A percentile compares a stretch with the other conserved stretches of the same genome.
Conservation (phyloP, 768 basidiomycete species). For the Sporobolomyces phaffii region DNA sequence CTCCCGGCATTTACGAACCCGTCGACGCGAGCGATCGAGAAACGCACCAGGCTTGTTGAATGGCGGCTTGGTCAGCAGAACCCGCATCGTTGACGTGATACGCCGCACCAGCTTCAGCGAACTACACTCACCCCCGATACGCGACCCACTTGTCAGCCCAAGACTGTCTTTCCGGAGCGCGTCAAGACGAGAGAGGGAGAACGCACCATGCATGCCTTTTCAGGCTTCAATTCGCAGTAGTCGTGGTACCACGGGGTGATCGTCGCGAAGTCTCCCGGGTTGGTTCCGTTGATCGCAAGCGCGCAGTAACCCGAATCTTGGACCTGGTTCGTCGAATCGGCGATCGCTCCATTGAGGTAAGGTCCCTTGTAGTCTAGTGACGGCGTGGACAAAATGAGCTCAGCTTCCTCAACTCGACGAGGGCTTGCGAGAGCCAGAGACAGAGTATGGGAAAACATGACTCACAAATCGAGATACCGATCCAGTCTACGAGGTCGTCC, state of each 20-base stretch:
- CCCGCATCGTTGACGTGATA: conserved; percentile 37
- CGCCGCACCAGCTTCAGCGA: conserved; percentile 42
- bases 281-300: conserved; percentile 30
- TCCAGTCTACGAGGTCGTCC: conserved; percentile 43
- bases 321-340: conserved; percentile 32
- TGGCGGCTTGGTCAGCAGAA: conserved; percentile 9
- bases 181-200: neutral
- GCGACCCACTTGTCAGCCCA: neutral
- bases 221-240: conserved; percentile 38
- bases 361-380: conserved; percentile 39
- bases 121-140: neutral
- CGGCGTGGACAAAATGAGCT: too few species aligned
- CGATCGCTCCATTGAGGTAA: conserved; percentile 8
- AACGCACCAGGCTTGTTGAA: conserved; percentile 40
- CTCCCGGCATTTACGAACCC: too few species aligned
- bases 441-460: neutral
- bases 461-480: conserved; percentile 41
- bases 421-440: too few species aligned
- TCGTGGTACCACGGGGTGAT: conserved; percentile 36
- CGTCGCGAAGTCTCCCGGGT: conserved; percentile 4
- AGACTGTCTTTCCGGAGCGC: neutral
- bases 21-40: neutral
- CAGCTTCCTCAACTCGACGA: too few species aligned
- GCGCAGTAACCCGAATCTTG: conserved; percentile 38
- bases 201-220: conserved; percentile 42